Evolutionary conservation across 768 basidiomycete genomes (phyloP).

Genomic region (Hygrocybe coccinea): DNA sequence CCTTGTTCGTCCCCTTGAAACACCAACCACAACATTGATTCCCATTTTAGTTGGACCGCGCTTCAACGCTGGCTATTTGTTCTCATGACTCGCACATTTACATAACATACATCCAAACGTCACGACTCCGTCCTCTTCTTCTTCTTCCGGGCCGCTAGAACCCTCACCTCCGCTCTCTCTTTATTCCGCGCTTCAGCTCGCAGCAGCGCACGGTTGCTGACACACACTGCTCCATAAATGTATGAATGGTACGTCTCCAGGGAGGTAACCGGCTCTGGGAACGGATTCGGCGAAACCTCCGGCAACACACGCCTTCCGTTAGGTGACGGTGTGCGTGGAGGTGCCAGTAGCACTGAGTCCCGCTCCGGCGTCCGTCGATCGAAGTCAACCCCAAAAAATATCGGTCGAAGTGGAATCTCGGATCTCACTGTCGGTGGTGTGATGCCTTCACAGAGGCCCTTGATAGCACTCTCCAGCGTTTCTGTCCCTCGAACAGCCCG

Average conservation of each 20-base stretch:
- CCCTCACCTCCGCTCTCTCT: constrained; percentile 39
- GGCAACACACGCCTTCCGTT: constrained; percentile 26
- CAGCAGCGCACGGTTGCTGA: constrained; percentile 43
- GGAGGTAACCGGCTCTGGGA: constrained; percentile 59
- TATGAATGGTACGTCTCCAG: constrained; percentile 55
- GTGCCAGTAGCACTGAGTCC: constrained; percentile 37
- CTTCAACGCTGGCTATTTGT: no score
- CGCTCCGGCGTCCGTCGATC: constrained; percentile 22
- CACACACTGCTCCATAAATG: constrained; percentile 54
- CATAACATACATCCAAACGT: no score
- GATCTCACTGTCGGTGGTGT: constrained; percentile 4
- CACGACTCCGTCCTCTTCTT: not conserved
- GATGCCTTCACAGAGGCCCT: constrained; percentile 68
- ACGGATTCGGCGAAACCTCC: constrained; percentile 62
- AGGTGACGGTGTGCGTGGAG: constrained; percentile 40
- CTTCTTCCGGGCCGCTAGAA: constrained; percentile 48
- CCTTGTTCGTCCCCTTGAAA: not conserved
- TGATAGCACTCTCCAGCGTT: constrained; percentile 62
- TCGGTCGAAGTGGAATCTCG: no score
- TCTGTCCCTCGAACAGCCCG: constrained; percentile 65
- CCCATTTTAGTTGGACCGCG: no score
- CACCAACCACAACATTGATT: no score
- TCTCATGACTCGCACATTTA: no score
- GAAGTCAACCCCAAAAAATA: no score
- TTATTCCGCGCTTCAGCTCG: not conserved